Conservation (phyloP, 2,329 filamentous ascomycete genomes). For the Phyllosticta capitalensis region DNA sequence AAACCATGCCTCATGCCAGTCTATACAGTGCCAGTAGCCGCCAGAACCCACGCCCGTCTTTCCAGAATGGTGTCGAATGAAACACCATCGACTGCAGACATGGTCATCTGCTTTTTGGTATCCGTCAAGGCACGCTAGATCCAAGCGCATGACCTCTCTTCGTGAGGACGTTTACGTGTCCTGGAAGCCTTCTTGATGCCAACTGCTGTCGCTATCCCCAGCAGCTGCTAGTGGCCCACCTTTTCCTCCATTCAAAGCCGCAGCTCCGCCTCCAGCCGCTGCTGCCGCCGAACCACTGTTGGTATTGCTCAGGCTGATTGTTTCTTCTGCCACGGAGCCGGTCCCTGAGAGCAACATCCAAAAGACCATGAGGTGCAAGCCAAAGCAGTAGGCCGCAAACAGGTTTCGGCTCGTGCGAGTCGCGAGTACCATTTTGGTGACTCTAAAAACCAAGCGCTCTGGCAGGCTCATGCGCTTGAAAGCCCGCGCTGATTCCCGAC, state of each 20-base stretch:
- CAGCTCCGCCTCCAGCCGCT: constrained; percentile 18
- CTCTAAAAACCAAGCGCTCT: constrained; percentile 79
- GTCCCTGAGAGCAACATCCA: constrained; percentile 79
- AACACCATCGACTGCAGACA: background rate
- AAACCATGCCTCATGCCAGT: background rate
- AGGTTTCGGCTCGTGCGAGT: constrained; percentile 85
- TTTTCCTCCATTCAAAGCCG: background rate
- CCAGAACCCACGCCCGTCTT: background rate
- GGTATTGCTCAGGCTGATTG: constrained; percentile 26
- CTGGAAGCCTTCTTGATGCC: constrained; percentile 29
- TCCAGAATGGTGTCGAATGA: background rate
- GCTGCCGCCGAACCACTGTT: constrained; percentile 19
- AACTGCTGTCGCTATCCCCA: constrained; percentile 19
- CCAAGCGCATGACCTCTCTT: background rate
- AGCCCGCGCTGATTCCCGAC: constrained; percentile 82
- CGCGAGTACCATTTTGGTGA: constrained; percentile 83
- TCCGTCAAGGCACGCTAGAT: background rate
- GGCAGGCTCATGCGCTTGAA: constrained; percentile 90
- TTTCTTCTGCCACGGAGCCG: constrained; percentile 53
- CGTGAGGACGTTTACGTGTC: constrained; percentile 12
- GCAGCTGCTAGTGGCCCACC: constrained; percentile 19
- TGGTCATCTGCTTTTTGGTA: background rate
- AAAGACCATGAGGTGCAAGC: constrained; percentile 80
- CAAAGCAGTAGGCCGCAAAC: constrained; percentile 86
- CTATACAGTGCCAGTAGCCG: background rate